Percentiles rank a stretch among this genome's conserved stretches.
Conservation (phyloP, 2,329 filamentous ascomycete species). For the Nigrospora osmanthi region DNA sequence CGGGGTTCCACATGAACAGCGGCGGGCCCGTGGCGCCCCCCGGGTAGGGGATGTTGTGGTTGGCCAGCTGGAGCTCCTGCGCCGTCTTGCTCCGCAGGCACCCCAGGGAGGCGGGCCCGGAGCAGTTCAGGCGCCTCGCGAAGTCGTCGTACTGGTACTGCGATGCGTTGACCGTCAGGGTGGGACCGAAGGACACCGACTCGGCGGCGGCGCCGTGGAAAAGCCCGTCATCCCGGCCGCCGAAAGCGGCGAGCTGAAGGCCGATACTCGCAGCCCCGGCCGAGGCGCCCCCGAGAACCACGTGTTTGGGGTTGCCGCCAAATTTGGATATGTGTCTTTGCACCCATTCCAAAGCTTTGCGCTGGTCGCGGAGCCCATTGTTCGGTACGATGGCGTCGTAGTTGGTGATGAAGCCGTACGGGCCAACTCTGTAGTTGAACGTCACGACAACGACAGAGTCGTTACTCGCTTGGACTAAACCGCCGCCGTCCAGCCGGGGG, state of each 20-base stretch:
- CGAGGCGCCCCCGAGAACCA: slow-evolving; percentile 61
- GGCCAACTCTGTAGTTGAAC: slow-evolving; percentile 70
- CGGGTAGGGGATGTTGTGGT: slow-evolving; percentile 30
- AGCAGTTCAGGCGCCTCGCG: slow-evolving; percentile 32
- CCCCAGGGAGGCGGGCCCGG: slow-evolving; percentile 26
- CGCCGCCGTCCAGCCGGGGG: slow-evolving; percentile 50
- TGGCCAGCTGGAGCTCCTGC: slow-evolving; percentile 19
- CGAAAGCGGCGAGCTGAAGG: slow-evolving; percentile 52
- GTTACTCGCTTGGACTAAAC: slow-evolving; percentile 50
- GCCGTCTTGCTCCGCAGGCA: slow-evolving; percentile 38
- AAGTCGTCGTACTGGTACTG: slow-evolving; percentile 46
- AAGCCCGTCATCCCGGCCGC: slow-evolving; percentile 36
- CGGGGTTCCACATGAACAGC: slow-evolving; percentile 45
- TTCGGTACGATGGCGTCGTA: slow-evolving; percentile 52
- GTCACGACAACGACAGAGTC: slow-evolving; percentile 60
- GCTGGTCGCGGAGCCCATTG: slow-evolving; percentile 63
- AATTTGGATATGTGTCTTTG: slow-evolving; percentile 58
- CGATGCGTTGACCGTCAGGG: slow-evolving; percentile 35
- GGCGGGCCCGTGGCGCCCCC: slow-evolving; percentile 28
- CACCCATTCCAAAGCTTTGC: slow-evolving; percentile 63
- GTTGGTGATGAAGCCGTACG: slow-evolving; percentile 63
- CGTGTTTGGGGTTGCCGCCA: slow-evolving; percentile 60
- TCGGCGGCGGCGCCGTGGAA: slow-evolving; percentile 44
- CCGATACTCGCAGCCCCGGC: slow-evolving; percentile 61
- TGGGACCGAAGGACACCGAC: slow-evolving; percentile 42